Evolutionary conservation across 768 basidiomycete species (phyloP), one percentile per base, ranked within the genome.

Genomic region (Psilocybe subaeruginosa): DNA sequence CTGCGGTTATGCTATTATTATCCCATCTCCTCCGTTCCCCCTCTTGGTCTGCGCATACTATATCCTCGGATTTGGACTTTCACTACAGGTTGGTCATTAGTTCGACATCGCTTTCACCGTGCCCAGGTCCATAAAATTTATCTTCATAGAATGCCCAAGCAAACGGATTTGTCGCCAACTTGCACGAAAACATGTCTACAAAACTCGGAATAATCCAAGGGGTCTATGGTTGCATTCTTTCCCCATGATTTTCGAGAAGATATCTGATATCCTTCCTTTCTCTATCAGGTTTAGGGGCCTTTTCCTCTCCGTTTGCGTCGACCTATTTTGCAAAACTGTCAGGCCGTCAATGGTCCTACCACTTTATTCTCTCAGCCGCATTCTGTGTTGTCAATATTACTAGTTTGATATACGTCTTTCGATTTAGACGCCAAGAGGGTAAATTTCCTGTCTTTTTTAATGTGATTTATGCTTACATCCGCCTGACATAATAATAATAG

Each of bases 121-220:
- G 23, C 23, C 14, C 2, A 31, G 14, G 8, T 27, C 45, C 37
- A 17, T 27, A 35, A 31, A 16, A 43, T 43, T 33, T 54, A 17
- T 11, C 37, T 27, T 19, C 16, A 16, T 41, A 90, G 86, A 84
- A 86, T 59, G 89, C 90, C 0, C 89, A 90, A 72, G 82, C 87
- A 2, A 89, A 89, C 65, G 88, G 85, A 8, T 91, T 82, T 60
- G 82, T 92, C 9, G 89, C 86, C 3, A 80, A 76, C 54, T 73
- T 90, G 7, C 79, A 80, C 59, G 74, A 80, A 19, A 81, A 86
- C 54, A 72, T 85, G 7, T 78, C 84, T 39, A 70, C 74, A 0
- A 91, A 90, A 69, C 88, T 93, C 82, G 85, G 89, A 6, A 58
- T 92, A 12, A 69, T 91, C 31, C 87, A 90, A 65, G 88, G 85